A percentile compares a stretch with the other conserved stretches of the same genome.
phyloP scores from a whole-genome alignment of 345 rosid genomes.

The Alliaria petiolata region DNA sequence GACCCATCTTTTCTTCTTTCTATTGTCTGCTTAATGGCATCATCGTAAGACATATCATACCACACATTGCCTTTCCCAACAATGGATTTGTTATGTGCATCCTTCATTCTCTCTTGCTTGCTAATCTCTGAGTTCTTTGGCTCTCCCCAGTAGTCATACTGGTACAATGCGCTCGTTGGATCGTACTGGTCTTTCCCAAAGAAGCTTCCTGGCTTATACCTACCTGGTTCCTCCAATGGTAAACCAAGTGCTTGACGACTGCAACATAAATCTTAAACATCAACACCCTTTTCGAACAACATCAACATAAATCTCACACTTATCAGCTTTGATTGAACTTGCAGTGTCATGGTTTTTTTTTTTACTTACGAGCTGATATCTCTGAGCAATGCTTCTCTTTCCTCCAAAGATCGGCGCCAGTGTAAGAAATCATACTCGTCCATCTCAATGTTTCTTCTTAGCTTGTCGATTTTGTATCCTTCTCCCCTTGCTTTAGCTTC shows the following conservation, averaged over 20 bases:
- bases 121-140: slow-evolving; percentile 90
- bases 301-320: not conserved
- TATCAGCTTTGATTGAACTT: not conserved
- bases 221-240: slow-evolving; percentile 95
- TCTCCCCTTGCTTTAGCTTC: slow-evolving; percentile 81
- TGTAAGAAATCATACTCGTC: slow-evolving; percentile 86
- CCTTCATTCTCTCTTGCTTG: slow-evolving; percentile 62
- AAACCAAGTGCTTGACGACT: slow-evolving; percentile 85
- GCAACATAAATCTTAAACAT: slow-evolving; percentile 13
- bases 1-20: slow-evolving; percentile 56
- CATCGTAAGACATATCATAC: slow-evolving; percentile 85
- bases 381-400: slow-evolving; percentile 92
- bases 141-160: slow-evolving; percentile 95
- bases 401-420: slow-evolving; percentile 88
- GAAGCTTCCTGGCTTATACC: slow-evolving; percentile 68
- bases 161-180: slow-evolving; percentile 71
- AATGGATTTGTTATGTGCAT: slow-evolving; percentile 73
- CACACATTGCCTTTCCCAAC: slow-evolving; percentile 81
- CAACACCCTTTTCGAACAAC: not conserved
- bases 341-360: not conserved
- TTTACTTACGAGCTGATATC: slow-evolving; percentile 83
- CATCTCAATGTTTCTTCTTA: slow-evolving; percentile 83
- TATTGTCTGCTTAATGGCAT: slow-evolving; percentile 54
- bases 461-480: slow-evolving; percentile 58
- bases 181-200: slow-evolving; percentile 89